Base-by-base conservation (phyloP, 441 rosid genomes). In the Melastoma candidum region DNA sequence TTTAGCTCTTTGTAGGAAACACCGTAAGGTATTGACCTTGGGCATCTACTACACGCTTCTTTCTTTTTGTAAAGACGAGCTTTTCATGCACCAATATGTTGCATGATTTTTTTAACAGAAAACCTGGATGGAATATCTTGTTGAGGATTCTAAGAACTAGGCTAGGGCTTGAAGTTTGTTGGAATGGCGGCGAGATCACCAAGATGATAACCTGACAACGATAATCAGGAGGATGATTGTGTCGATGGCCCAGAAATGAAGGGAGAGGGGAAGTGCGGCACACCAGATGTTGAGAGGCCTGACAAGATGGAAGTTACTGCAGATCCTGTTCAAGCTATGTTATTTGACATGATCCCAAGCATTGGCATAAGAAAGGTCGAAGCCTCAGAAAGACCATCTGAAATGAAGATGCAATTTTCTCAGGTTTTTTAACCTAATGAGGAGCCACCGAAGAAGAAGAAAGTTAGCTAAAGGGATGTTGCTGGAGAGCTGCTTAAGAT, bases 311-410 rank as follows among this genome's bases (percentile, higher is more conserved):
- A 74, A 53, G 71, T 72, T 36, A 66, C 58, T 78, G 77, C 68
- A 49, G 94, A 83, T 77, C 95, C 96, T 3, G 79, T 87, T 63
- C 77, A 83, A 51, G 87, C 94, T 46, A 87, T 92, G 94, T 68
- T 87, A 63, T 55, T 79, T 61, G 65, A 77, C 74, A 83, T 87
- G 96, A 70, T 92, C 71, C 98, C 98, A 4, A 75, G 83, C 67
- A 90, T 87, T n/a, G 74, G 82, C 57, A 49, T 49, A 56, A 79
- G 70, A 69, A 77, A 70, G 11, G 61, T 45, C 4, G 81, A 71
- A 61, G 53, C 68, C 25, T 48, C 55, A 47, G 61, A 54, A 53
- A 48, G 45, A 12, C 46, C 41, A 12, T 46, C 11, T 0, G 68
- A 59, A 36, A 57, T 49, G 26, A 53, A 63, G 65, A 64, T 48